Percentiles rank a stretch among this genome's conserved stretches.
These are phyloP conservation scores for Diplodia corticola DNA, from an alignment of 2,329 filamentous ascomycete genomes.

Conservation along the genomic window DNA sequence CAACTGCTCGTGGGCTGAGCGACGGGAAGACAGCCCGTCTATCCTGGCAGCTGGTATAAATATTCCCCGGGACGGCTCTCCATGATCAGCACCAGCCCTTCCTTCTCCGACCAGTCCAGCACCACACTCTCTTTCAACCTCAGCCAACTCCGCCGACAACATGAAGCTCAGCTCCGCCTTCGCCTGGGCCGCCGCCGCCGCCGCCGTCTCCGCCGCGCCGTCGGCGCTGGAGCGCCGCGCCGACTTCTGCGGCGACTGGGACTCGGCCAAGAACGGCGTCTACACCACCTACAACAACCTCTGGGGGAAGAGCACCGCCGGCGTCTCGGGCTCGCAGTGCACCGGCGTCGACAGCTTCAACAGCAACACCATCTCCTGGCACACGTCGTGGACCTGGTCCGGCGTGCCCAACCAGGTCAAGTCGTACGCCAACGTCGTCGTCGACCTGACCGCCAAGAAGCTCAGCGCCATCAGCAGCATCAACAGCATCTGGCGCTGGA, in stretches of 20 bases:
- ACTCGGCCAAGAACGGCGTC: conserved; percentile 29
- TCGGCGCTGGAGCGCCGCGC: conserved; percentile 32
- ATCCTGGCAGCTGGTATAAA: background rate
- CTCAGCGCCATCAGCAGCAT: conserved; percentile 45
- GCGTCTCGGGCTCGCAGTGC: conserved; percentile 49
- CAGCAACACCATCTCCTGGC: conserved; percentile 45
- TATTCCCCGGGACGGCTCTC: background rate
- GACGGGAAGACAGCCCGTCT: background rate
- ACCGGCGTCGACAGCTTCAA: conserved; percentile 44
- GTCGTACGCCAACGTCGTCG: conserved; percentile 44
- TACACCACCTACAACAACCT: conserved; percentile 45
- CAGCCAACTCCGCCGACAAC: background rate
- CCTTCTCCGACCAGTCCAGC: background rate
- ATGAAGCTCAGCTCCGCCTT: conserved; percentile 34
- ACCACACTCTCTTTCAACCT: background rate
- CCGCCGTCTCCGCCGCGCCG: conserved; percentile 32
- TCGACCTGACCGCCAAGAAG: conserved; percentile 26
- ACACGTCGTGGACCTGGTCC: conserved; percentile 46
- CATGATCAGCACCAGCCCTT: background rate
- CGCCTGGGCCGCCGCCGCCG: conserved; percentile 31
- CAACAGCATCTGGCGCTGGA: conserved; percentile 50
- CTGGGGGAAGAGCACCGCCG: conserved; percentile 43
- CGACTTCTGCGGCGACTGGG: conserved; percentile 38
- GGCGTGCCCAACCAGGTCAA: conserved; percentile 43
- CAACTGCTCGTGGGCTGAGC: background rate